These are phyloP conservation scores for Aspergillus novofumigatus DNA, from an alignment of 2,329 filamentous ascomycete species.

Conservation along the genomic window DNA sequence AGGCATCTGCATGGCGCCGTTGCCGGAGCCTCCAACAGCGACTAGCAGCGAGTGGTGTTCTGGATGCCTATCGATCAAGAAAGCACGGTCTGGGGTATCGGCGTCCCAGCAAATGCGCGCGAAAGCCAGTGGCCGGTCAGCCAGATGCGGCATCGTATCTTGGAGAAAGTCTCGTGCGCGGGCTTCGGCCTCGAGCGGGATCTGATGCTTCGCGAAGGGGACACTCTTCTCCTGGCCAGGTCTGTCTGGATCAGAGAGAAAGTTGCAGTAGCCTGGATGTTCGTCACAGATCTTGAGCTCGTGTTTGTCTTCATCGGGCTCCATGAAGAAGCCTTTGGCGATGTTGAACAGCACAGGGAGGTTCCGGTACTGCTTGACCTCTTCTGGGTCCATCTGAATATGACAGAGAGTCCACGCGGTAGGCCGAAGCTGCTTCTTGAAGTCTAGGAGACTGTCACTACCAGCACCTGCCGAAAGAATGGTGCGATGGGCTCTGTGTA, in stretches of 20 bases:
- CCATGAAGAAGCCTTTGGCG: constrained; percentile 49
- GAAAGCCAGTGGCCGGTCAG: constrained; percentile 45
- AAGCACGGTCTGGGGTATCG: constrained; percentile 52
- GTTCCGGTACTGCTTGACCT: constrained; percentile 43
- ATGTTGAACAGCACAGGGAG: constrained; percentile 50
- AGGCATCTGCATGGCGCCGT: constrained; percentile 53
- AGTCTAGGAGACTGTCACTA: constrained; percentile 46
- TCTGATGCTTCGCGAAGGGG: constrained; percentile 42
- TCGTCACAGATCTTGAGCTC: constrained; percentile 46
- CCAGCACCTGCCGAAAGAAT: constrained; percentile 50
- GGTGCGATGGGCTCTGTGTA: constrained; percentile 41
- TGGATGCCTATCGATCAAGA: constrained; percentile 51
- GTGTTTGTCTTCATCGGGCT: constrained; percentile 39
- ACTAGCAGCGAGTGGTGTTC: constrained; percentile 41
- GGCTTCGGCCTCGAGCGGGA: constrained; percentile 45
- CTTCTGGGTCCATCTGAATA: constrained; percentile 45
- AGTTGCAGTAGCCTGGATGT: constrained; percentile 55
- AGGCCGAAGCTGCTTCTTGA: constrained; percentile 50
- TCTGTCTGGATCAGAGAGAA: constrained; percentile 23
- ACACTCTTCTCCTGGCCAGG: constrained; percentile 30
- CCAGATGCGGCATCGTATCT: constrained; percentile 53
- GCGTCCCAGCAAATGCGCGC: constrained; percentile 56
- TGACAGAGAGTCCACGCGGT: constrained; percentile 54
- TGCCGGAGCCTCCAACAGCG: constrained; percentile 50
- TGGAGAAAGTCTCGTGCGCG: constrained; percentile 47